Base-by-base conservation (phyloP, 345 rosid genomes). In the Mallotus nudiflorus region DNA sequence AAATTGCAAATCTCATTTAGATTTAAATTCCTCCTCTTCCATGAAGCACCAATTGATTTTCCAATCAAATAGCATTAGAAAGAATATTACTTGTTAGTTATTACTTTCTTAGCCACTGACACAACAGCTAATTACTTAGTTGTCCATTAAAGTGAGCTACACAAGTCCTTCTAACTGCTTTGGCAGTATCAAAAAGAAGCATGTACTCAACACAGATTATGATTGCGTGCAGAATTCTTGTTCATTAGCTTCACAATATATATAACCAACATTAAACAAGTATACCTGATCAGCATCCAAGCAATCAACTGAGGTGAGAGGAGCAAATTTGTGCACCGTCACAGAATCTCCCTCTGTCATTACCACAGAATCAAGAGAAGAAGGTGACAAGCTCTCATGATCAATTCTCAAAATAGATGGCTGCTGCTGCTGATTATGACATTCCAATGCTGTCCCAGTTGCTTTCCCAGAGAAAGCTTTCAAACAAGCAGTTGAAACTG, bases 231-330 rank as follows among this genome's bases (percentile, higher is more conserved):
- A 33, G 37, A 33, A 2, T 33, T 6, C 6, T 6, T 33, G 37
- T 6, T 33, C 37, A 6, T 33, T 33, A 33, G 3, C 37, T 33
- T 33, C 37, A 42, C 11, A 9, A 42, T 39, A 39, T 39, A 4
- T 4, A 4, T 39, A 4, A 39, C 42, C 42, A 4, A 39, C 9
- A 39, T 39, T 39, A 4, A 39, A 6, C 37, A 11, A 56, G n/a
- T n/a, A 25, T 39, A 90, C 98, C 94, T 93, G 96, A 80, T 88
- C 94, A 57, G 97, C 84, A 69, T 94, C 96, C 82, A 94, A 82
- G 83, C 98, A 88, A 56, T 84, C 97, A 56, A 87, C 92, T 0
- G 98, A 85, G 53, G 82, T 78, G 50, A 93, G 86, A 44, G 92
- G 87, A 0, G 87, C 44, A 62, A 82, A 87, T 66, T 89, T 88